Evolutionary conservation across 148 eudicot genomes (phyloP).

Genomic region (Arbutus unedo): DNA sequence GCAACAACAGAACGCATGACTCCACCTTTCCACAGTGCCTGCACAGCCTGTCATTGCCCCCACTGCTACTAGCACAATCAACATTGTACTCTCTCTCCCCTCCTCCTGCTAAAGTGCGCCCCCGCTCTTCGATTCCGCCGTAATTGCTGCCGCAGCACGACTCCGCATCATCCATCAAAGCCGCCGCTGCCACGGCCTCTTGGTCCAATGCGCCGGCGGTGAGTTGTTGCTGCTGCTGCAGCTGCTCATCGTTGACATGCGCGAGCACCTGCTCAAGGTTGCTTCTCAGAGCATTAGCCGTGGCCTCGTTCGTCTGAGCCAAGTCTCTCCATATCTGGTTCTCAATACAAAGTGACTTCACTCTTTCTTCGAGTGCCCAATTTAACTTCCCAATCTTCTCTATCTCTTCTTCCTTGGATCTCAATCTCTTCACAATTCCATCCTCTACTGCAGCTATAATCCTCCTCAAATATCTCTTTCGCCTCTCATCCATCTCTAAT

Average conservation of each 20-base stretch:
- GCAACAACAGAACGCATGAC: slow-evolving; percentile 64
- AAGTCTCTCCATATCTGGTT: slow-evolving; percentile 82
- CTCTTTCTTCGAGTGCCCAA: slow-evolving; percentile 51
- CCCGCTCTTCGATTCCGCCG: neutral
- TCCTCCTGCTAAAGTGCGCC: neutral
- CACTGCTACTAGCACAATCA: neutral
- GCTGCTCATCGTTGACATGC: slow-evolving; percentile 30
- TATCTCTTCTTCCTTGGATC: slow-evolving; percentile 57
- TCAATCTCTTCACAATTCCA: slow-evolving; percentile 38
- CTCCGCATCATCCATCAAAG: slow-evolving; percentile 43
- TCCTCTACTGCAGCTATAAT: slow-evolving; percentile 45
- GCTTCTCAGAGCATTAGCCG: slow-evolving; percentile 53
- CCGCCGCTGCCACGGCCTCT: neutral
- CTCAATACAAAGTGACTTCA: slow-evolving; percentile 54
- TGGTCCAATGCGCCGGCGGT: neutral
- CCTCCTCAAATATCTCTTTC: slow-evolving; percentile 38
- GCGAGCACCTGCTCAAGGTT: slow-evolving; percentile 59
- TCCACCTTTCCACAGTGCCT: slow-evolving; percentile 59
- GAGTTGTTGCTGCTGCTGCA: neutral
- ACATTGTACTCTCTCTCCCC: neutral
- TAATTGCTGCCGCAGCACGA: slow-evolving; percentile 74
- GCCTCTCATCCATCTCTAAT: slow-evolving; percentile 47
- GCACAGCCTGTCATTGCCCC: slow-evolving; percentile 39
- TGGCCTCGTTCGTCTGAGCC: slow-evolving; percentile 80
- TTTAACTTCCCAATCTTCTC: slow-evolving; percentile 48